Conservation (phyloP, 2,329 filamentous ascomycete species). For the Atkinsonella texensis region DNA sequence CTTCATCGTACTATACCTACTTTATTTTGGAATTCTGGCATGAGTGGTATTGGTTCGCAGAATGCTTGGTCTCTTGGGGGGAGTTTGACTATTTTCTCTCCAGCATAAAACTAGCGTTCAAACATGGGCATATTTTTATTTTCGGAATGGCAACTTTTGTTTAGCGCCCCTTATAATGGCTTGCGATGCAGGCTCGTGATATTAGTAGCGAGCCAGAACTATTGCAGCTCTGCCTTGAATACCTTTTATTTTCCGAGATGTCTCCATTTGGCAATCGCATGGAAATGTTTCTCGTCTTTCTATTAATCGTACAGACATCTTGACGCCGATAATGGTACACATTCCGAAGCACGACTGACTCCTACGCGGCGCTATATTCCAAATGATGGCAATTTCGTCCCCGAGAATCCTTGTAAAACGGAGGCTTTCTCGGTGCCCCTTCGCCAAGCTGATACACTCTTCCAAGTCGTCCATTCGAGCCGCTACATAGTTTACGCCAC, state of each 20-base stretch:
- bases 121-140: background rate
- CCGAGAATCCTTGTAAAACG: background rate
- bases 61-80: background rate
- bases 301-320: conserved; percentile 8
- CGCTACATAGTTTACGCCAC: conserved; percentile 12
- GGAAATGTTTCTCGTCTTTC: background rate
- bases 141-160: background rate
- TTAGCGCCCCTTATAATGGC: conserved; percentile 4
- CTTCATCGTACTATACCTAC: conserved; percentile 13
- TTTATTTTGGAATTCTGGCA: background rate
- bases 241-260: too few species aligned
- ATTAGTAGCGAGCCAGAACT: background rate
- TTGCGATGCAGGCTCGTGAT: conserved; percentile 3
- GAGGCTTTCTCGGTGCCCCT: background rate
- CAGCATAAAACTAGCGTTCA: conserved; percentile 4
- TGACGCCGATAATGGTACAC: conserved; percentile 1
- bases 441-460: too few species aligned
- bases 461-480: background rate
- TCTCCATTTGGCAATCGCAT: background rate
- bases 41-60: background rate
- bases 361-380: background rate
- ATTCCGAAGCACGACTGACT: background rate
- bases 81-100: conserved; percentile 8
- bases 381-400: background rate
- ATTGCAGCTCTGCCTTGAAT: too few species aligned